Evolutionary conservation across 2,329 filamentous ascomycete species (phyloP).

Genomic region (Aspergillus brasiliensis): DNA sequence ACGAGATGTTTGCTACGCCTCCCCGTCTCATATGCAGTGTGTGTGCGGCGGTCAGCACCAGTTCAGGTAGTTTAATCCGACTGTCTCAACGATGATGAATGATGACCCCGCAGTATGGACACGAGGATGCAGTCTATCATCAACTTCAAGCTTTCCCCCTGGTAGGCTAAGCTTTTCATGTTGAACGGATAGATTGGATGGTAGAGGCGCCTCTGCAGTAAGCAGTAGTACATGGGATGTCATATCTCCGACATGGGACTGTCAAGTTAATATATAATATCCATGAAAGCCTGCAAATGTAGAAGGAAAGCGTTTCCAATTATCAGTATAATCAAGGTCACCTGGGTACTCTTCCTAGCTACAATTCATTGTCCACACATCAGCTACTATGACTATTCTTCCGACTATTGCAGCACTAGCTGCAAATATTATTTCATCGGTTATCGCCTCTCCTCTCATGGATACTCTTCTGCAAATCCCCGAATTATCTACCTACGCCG

Average conservation of each 20-base stretch:
- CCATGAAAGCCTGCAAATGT: no score
- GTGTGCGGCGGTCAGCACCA: neutral
- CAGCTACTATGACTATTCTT: neutral
- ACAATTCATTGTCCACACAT: neutral
- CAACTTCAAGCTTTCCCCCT: neutral
- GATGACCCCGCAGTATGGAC: neutral
- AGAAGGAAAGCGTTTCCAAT: no score
- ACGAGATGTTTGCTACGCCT: neutral
- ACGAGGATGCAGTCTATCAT: neutral
- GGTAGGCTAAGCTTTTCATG: neutral
- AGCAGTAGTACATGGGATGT: no score
- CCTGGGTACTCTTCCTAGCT: neutral
- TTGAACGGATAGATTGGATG: neutral
- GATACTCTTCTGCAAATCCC: neutral
- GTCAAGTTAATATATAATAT: no score
- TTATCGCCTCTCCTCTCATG: neutral
- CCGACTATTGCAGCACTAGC: neutral
- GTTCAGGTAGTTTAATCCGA: neutral
- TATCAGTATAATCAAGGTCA: no score
- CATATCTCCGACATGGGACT: no score
- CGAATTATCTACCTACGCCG: neutral
- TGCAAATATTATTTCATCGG: neutral
- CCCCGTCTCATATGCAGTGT: neutral
- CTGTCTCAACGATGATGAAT: neutral
- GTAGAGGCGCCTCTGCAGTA: no score